Evolutionary conservation across 2,329 filamentous ascomycete species (phyloP), one percentile per base, ranked within the genome.

Genomic region (Shiraia sp.): DNA sequence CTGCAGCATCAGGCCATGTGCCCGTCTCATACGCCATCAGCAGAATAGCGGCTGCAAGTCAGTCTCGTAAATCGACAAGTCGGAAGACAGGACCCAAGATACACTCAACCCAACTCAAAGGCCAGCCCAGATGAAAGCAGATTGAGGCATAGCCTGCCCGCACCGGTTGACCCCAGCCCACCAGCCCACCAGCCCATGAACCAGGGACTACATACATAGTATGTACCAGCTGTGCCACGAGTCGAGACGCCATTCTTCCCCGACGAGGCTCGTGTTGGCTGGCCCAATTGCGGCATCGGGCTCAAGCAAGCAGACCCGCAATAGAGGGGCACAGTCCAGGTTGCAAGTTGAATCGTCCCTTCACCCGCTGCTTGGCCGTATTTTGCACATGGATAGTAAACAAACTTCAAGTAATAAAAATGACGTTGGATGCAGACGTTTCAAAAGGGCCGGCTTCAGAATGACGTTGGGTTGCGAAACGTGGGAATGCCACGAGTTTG

Each of bases 1-100:
- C 42, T 41, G 38, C 41, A 42, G 36, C 34, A 42, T 36, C 47
- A 49, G 41, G 39, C 51, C 29, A 42, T 33, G 32, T 40, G 47
- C 19, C 4, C 19, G 19, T 8, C 19, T n/a, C 14, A 4, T 5
- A 15, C 27, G 27, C 19, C 19, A 22, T 22, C 19, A 22, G 8
- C 19, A 22, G n/a, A n/a, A n/a, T 9, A 31, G 17, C 13, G 15
- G 13, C 29, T 14, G 29, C 29, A 23, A 8, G 10, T 10, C 32
- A 10, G 32, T 22, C 9, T 10, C 30, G 29, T 25, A 29, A 25
- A 15, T 19, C 33, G 29, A 29, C 14, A 40, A 22, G 19, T 22
- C 19, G 19, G 36, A 47, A 47, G 45, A 52, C 39, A 39, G 36
- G 32, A 44, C 39, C 36, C 48, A 41, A 38, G 34, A 35, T 24